Evolutionary conservation across 1,284 basidiomycete genomes (phyloP), one percentile per base, ranked within the genome.

Genomic region (Leccinum griseonigrum): DNA sequence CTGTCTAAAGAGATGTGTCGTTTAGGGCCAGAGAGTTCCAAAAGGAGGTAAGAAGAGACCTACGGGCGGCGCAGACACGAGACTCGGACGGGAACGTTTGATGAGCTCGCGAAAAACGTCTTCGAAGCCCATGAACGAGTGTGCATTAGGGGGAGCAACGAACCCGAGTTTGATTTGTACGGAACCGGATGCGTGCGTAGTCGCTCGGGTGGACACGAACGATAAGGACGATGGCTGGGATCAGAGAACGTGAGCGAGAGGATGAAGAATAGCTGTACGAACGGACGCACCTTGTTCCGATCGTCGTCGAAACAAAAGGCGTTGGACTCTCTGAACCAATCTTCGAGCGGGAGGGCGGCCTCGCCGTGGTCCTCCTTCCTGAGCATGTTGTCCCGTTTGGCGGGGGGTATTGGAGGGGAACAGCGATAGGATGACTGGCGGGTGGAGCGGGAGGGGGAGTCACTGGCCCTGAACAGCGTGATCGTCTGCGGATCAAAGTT

Each of bases 291-390:
- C 74, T 81, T 81, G 69, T 90, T 90, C 11, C 70, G 76, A n/a
- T 78, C 73, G 63, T 85, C 81, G 38, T 85, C 78, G 71, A 87
- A 92, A 2, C 70, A 78, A 60, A 81, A 82, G 0, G 80, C 77
- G 28, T 79, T 76, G 2, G 78, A 82, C 1, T 80, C 79, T 18
- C 73, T 74, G 71, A 94, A 94, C 94, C 95, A 97, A 52, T 92
- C 85, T 31, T 90, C 86, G 29, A 97, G 72, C 0, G 85, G 83
- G 6, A 98, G 72, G 1, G 87, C 84, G 11, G 87, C 84, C 75
- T 98, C 97, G 32, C 97, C 97, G 57, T 98, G 84, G 76, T 98
- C 98, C 61, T 97, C 95, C 78, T 97, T 95, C 71, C 83, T 85
- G 66, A 74, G 61, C 66, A 94, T 75, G 67, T 89, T 78, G 71